Evolutionary conservation across 2,329 filamentous ascomycete species (phyloP), one percentile per base, ranked within the genome.

Genomic region (Ceratocystis cacaofunesta): DNA sequence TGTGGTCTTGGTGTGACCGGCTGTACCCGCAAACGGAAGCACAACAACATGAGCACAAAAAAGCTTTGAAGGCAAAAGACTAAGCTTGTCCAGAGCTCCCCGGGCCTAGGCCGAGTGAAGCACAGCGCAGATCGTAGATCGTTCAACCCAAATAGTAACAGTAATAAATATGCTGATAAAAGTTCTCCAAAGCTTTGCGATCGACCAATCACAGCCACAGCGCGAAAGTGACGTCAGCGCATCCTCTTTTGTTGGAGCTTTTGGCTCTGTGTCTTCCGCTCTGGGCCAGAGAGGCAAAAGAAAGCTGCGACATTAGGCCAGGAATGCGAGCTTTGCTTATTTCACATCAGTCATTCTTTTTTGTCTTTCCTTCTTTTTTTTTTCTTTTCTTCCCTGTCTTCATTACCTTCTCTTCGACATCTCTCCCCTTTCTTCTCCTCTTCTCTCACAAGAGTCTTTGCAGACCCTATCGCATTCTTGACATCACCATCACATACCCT

Each of bases 151-250:
- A 52, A 58, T 10, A 58, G 36, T 58, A 5, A 3, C 15, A 8
- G 30, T 58, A 36, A 36, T 32, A 36, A 19, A 58, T 19, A 19
- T 7, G 7, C 19, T 58, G 15, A 36, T 32, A 36, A 32, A 58
- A 25, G 19, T 17, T 58, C 55, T 30, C 55, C 55, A 30, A 28
- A 63, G 43, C 10, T 19, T 30, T 66, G 62, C 58, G 55, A 43
- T 63, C 64, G 61, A 22, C 67, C 67, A 68, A 65, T 66, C 64
- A 44, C 48, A 43, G 28, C 57, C 30, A 36, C 17, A 12, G n/a
- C 58, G 25, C 58, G 28, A 32, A 61, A 55, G 61, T 50, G 44
- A 48, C 44, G 50, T 46, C n/a, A 46, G 48, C 52, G 15, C 30
- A 12, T 57, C 25, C 43, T 30, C 46, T 44, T 25, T 60, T 36